These are phyloP conservation scores for Chlorella sp. DNA, from an alignment of 139 green algal species.

Conservation along the genomic window DNA sequence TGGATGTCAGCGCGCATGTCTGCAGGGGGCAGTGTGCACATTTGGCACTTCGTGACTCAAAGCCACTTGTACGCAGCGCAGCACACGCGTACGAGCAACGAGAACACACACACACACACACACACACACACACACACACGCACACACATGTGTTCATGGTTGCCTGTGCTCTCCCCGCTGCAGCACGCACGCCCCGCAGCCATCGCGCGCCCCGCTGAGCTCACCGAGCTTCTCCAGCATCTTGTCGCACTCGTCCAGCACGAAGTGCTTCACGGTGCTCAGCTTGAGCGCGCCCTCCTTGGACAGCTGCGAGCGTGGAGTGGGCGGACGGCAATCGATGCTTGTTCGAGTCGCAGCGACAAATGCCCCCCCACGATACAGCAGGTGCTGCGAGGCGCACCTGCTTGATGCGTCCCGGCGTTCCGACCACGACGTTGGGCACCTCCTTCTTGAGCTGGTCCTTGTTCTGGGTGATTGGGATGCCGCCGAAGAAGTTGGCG, in stretches of 20 bases:
- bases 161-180: too few species aligned
- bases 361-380: too few species aligned
- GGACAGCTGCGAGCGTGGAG: conserved; percentile 69
- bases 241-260: conserved; percentile 99
- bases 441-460: conserved; percentile 78
- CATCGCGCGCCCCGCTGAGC: neutral
- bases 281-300: conserved; percentile 79
- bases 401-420: conserved; percentile 92
- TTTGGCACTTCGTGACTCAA: neutral
- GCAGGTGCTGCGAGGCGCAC: conserved; percentile 26
- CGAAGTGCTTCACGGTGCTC: conserved; percentile 85
- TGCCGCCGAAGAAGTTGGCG: conserved; percentile 92
- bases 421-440: conserved; percentile 93
- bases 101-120: neutral
- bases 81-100: neutral
- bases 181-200: too few species aligned
- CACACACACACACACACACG: neutral
- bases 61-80: neutral
- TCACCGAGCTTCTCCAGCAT: conserved; percentile 90
- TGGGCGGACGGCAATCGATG: too few species aligned
- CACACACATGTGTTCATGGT: too few species aligned
- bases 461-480: conserved; percentile 67
- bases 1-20: conserved; percentile 98
- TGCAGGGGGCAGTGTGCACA: conserved; percentile 14
- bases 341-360: too few species aligned